phyloP scores from a whole-genome alignment of 106 monocot genomes.

The Phalaenopsis equestris region DNA sequence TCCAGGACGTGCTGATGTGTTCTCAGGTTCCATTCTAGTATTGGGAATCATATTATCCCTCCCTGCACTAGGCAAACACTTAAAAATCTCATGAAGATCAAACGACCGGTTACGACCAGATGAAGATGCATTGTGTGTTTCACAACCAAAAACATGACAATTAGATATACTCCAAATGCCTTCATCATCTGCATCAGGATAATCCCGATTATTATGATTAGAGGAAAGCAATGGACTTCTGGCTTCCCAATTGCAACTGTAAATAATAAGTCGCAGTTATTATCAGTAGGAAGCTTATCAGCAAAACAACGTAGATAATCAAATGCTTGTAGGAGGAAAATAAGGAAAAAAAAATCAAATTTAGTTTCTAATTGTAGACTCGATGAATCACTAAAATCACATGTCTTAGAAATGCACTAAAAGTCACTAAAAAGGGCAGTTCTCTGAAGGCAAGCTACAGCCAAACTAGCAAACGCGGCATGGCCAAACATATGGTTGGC shows the following conservation, averaged over 20 bases:
- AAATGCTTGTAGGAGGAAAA: neutral
- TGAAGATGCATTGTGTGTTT: conserved; percentile 26
- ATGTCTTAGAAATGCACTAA: neutral
- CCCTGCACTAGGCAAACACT: conserved; percentile 51
- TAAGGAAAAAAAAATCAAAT: neutral
- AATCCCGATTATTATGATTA: conserved; percentile 8
- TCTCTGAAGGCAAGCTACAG: neutral
- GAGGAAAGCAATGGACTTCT: conserved; percentile 43
- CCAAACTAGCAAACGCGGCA: neutral
- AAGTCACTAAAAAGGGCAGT: neutral
- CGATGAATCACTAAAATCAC: neutral
- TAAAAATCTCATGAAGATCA: conserved; percentile 90
- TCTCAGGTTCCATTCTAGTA: conserved; percentile 49
- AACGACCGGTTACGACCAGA: conserved; percentile 30
- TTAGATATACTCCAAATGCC: conserved; percentile 47
- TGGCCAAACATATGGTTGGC: neutral
- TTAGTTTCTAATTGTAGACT: neutral
- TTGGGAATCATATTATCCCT: conserved; percentile 26
- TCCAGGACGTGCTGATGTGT: conserved; percentile 25
- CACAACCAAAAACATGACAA: conserved; percentile 73
- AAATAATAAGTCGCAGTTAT: conserved; percentile 2
- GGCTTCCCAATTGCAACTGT: conserved; percentile 78
- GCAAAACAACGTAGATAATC: neutral
- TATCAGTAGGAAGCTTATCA: neutral
- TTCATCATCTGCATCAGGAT: conserved; percentile 26